Evolutionary conservation across 306 rosid species (phyloP).

Genomic region (Trichosanthes cucumerina): DNA sequence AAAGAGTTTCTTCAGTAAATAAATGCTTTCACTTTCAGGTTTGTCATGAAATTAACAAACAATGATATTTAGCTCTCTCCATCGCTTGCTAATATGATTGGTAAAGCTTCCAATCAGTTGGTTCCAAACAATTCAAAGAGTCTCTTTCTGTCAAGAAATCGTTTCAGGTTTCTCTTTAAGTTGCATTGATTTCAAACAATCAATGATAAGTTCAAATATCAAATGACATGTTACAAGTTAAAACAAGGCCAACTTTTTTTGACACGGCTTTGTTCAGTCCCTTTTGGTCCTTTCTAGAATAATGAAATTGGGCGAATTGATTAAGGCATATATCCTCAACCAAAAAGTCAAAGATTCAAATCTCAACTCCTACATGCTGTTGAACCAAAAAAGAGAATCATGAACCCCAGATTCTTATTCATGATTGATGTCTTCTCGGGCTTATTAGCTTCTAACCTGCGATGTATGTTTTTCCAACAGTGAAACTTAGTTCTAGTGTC

Average conservation of each 20-base stretch:
- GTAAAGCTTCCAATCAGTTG: not conserved
- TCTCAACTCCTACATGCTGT: not conserved
- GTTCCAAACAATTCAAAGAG: not conserved
- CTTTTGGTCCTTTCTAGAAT: not conserved
- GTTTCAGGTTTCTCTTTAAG: not conserved
- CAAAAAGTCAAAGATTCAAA: no score
- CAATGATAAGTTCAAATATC: not conserved
- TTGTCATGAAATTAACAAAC: not conserved
- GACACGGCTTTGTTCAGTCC: not conserved
- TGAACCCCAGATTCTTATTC: not conserved
- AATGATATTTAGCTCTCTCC: not conserved
- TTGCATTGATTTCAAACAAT: not conserved
- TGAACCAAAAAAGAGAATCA: no score
- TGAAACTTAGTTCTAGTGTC: slow-evolving; percentile 24
- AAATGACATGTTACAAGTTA: not conserved
- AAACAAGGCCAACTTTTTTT: not conserved
- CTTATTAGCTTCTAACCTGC: not conserved
- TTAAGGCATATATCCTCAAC: not conserved
- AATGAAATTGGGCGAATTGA: not conserved
- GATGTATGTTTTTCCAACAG: not conserved
- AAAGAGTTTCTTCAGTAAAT: not conserved
- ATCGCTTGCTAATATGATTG: not conserved
- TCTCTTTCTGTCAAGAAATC: not conserved
- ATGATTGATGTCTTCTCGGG: not conserved
- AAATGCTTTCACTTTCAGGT: not conserved